phyloP scores from a whole-genome alignment of 2,329 filamentous ascomycete species.

The Rugonectria rugulosa region DNA sequence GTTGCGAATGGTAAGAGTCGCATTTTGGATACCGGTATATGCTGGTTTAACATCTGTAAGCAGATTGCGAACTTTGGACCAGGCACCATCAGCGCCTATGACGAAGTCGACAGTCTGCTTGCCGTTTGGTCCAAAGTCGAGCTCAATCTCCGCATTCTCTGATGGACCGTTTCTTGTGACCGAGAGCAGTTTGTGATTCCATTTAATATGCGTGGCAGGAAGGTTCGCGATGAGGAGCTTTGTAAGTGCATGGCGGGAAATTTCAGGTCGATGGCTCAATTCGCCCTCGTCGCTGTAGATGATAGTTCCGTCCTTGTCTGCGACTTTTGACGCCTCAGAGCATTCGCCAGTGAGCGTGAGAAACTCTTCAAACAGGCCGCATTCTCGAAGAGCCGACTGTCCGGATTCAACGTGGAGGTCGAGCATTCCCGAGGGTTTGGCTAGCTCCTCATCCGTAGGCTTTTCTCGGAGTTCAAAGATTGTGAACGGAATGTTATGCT shows the following conservation, averaged over 20 bases:
- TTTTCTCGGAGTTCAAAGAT: constrained; percentile 53
- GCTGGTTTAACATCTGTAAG: constrained; percentile 46
- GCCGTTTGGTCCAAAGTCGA: constrained; percentile 10
- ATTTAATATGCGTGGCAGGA: constrained; percentile 45
- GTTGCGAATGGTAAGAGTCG: constrained; percentile 46
- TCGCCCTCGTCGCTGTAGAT: constrained; percentile 26
- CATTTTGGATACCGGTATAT: constrained; percentile 49
- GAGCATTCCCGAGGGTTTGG: constrained; percentile 54
- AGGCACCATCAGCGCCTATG: constrained; percentile 28
- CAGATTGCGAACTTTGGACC: constrained; percentile 44
- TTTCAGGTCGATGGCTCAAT: constrained; percentile 44
- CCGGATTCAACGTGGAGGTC: constrained; percentile 60
- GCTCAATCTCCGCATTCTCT: not conserved
- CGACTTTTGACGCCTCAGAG: constrained; percentile 23
- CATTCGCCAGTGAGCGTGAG: constrained; percentile 44
- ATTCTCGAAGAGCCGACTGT: constrained; percentile 56
- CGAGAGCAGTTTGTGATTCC: constrained; percentile 35
- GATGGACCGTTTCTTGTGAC: not conserved
- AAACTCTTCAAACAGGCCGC: constrained; percentile 57
- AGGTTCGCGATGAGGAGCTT: constrained; percentile 44
- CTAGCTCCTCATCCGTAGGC: constrained; percentile 37
- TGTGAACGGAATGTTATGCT: constrained; percentile 51
- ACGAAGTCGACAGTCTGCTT: constrained; percentile 15
- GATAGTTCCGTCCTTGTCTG: constrained; percentile 39
- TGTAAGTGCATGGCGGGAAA: constrained; percentile 46